phyloP scores from a whole-genome alignment of 129 eudicot species.

The Apium graveolens region DNA sequence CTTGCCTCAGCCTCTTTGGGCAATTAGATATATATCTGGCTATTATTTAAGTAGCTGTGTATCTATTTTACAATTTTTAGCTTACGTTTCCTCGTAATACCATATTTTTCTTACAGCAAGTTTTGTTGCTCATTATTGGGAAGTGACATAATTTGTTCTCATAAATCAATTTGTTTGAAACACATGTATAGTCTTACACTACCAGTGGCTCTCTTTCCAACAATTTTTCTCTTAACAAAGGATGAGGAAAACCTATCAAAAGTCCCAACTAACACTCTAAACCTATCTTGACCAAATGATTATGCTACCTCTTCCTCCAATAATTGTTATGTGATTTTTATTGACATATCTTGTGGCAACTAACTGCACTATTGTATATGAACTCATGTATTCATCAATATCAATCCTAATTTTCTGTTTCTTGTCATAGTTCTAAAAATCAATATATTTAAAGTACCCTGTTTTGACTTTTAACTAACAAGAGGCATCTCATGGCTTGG shows the following conservation, averaged over 20 bases:
- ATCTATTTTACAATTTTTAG: neutral
- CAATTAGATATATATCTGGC: neutral
- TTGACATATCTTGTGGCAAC: neutral
- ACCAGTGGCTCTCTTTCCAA: neutral
- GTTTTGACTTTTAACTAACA: neutral
- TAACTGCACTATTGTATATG: neutral
- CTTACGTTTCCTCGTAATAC: neutral
- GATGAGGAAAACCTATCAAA: neutral
- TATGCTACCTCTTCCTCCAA: neutral
- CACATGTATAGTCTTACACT: neutral
- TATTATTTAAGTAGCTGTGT: neutral
- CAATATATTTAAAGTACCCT: neutral
- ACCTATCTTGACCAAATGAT: neutral
- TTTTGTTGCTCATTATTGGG: neutral
- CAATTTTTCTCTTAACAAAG: neutral
- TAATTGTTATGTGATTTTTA: neutral
- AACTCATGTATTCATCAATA: neutral
- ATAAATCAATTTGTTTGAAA: neutral
- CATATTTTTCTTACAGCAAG: neutral
- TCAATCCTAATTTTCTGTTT: neutral
- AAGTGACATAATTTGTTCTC: neutral
- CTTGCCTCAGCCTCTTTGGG: neutral
- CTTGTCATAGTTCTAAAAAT: neutral
- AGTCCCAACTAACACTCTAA: neutral
- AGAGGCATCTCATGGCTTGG: conserved; percentile 5